Percentiles rank a stretch among this genome's conserved stretches.
phyloP scores from a whole-genome alignment of 768 basidiomycete genomes.

The Neoboletus brunneissimus region DNA sequence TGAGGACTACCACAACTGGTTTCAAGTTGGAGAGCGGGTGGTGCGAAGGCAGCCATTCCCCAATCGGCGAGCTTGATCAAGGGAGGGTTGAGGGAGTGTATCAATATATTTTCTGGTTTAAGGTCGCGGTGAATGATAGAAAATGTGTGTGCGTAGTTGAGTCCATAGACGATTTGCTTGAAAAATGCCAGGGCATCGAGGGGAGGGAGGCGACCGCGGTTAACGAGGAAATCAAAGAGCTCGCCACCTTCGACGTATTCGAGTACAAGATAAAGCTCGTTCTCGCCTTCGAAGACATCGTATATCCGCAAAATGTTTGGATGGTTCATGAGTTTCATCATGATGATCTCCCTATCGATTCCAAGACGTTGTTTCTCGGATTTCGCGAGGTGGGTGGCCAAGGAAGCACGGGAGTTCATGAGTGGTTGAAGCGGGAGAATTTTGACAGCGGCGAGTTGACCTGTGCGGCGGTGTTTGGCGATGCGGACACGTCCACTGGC shows the following conservation, averaged over 20 bases:
- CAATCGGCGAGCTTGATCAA: slow-evolving; percentile 97
- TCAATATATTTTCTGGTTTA: slow-evolving; percentile 95
- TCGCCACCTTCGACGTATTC: slow-evolving; percentile 97
- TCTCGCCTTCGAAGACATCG: slow-evolving; percentile 92
- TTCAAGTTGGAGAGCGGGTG: slow-evolving; percentile 79
- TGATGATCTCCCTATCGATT: slow-evolving; percentile 92
- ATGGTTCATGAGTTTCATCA: slow-evolving; percentile 99
- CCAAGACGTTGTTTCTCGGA: slow-evolving; percentile 80
- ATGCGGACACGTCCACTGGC: slow-evolving; percentile 94
- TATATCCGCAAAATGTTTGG: slow-evolving; percentile 95
- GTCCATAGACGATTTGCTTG: slow-evolving; percentile 92
- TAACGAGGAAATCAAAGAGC: slow-evolving; percentile 94
- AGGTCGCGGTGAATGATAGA: slow-evolving; percentile 98
- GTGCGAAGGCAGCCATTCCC: slow-evolving; percentile 97
- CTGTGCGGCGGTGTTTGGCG: slow-evolving; percentile 79
- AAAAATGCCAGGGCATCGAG: slow-evolving; percentile 88
- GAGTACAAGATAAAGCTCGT: slow-evolving; percentile 87
- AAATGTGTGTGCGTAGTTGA: slow-evolving; percentile 96
- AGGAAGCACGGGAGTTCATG: slow-evolving; percentile 66
- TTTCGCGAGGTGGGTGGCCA: slow-evolving; percentile 65
- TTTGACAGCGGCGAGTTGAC: slow-evolving; percentile 93
- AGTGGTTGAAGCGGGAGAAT: slow-evolving; percentile 85
- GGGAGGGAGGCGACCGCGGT: slow-evolving; percentile 74
- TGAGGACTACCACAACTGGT: slow-evolving; percentile 97
- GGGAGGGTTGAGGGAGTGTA: slow-evolving; percentile 75